Evolutionary conservation across 306 rosid genomes (phyloP).

Genomic region (Cyamopsis tetragonoloba): DNA sequence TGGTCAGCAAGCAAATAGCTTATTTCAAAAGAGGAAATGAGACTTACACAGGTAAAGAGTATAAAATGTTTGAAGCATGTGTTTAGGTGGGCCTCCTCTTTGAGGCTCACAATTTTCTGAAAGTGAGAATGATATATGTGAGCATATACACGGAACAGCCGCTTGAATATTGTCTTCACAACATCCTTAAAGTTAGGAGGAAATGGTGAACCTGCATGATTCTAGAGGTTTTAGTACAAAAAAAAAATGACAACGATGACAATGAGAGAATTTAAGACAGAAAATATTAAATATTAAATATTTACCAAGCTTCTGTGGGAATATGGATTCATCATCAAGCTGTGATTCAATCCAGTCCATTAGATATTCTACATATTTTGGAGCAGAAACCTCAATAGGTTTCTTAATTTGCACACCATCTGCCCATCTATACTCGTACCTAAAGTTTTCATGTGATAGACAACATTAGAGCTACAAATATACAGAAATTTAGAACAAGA

Average conservation of each 20-base stretch:
- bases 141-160: slow-evolving; percentile 97
- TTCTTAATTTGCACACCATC: slow-evolving; percentile 97
- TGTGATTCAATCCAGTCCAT: slow-evolving; percentile 99
- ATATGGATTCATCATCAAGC: slow-evolving; percentile 97
- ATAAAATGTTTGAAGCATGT: slow-evolving; percentile 99
- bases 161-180: slow-evolving; percentile 95
- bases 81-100: slow-evolving; percentile 99
- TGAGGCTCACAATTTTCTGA: slow-evolving; percentile 97
- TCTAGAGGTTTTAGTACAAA: slow-evolving; percentile 2
- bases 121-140: slow-evolving; percentile 98
- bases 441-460: slow-evolving; percentile 30
- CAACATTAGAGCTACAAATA: slow-evolving; percentile 17
- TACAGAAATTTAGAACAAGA: neutral
- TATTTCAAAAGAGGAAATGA: neutral
- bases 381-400: slow-evolving; percentile 99
- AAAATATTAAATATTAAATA: neutral
- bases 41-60: slow-evolving; percentile 92
- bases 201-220: slow-evolving; percentile 77
- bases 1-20: neutral
- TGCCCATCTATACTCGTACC: slow-evolving; percentile 99
- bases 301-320: slow-evolving; percentile 97
- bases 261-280: neutral
- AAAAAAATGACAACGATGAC: slow-evolving; percentile 5
- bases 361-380: slow-evolving; percentile 95
- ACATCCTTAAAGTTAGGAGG: slow-evolving; percentile 93